phyloP scores from a whole-genome alignment of 164 flowering plant genomes.

The Houttuynia cordata region DNA sequence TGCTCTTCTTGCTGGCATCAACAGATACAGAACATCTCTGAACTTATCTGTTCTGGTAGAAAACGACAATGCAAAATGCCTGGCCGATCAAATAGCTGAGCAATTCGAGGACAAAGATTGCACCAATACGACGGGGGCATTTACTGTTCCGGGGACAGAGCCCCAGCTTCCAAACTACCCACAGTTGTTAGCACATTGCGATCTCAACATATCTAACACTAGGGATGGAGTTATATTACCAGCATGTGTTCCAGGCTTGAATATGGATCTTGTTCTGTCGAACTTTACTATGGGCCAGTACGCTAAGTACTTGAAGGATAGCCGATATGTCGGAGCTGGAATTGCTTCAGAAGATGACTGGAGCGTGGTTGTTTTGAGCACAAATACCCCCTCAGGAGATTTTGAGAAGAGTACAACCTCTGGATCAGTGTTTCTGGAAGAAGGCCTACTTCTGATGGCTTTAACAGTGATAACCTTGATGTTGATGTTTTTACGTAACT shows the following conservation, averaged over 20 bases:
- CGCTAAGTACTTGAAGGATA: slow-evolving; percentile 31
- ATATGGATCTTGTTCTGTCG: slow-evolving; percentile 34
- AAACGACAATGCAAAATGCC: slow-evolving; percentile 64
- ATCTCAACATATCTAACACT: slow-evolving; percentile 47
- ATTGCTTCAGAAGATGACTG: slow-evolving; percentile 49
- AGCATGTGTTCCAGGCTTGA: slow-evolving; percentile 60
- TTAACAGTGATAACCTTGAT: too few relatives aligned
- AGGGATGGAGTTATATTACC: slow-evolving; percentile 54
- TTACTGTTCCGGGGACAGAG: slow-evolving; percentile 24
- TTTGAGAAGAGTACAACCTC: slow-evolving; percentile 8
- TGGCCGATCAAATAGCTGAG: slow-evolving; percentile 59
- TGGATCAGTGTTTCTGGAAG: not conserved
- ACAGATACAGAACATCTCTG: slow-evolving; percentile 41
- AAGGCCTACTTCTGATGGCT: not conserved
- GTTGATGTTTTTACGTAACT: too few relatives aligned
- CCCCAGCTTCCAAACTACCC: slow-evolving; percentile 35
- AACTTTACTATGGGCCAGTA: slow-evolving; percentile 65
- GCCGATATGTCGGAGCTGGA: slow-evolving; percentile 42
- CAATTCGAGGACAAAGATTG: slow-evolving; percentile 42
- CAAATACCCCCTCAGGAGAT: slow-evolving; percentile 36
- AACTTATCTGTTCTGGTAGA: slow-evolving; percentile 35
- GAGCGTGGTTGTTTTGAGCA: slow-evolving; percentile 54
- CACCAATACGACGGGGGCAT: slow-evolving; percentile 21
- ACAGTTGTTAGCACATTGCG: slow-evolving; percentile 39
- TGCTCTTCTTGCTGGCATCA: slow-evolving; percentile 53